phyloP scores from a whole-genome alignment of 2,329 filamentous ascomycete genomes.

The Triangularia verruculosa region DNA sequence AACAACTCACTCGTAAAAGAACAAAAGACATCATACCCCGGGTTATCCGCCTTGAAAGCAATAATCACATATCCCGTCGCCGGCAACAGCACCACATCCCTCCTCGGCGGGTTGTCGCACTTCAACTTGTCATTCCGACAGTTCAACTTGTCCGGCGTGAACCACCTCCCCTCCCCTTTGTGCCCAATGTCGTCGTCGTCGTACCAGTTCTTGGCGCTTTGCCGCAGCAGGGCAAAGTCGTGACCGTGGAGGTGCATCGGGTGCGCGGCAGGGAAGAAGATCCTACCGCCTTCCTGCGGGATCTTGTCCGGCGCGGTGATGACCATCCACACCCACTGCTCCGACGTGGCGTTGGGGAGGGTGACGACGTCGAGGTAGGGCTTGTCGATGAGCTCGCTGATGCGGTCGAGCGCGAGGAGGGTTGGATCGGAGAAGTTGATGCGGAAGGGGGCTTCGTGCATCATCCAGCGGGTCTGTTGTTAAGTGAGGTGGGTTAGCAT shows the following conservation, averaged over 20 bases:
- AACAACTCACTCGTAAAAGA: neutral
- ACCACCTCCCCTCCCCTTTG: neutral
- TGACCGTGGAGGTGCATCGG: slow-evolving; percentile 6
- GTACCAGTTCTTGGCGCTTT: slow-evolving; percentile 9
- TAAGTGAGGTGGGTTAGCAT: neutral
- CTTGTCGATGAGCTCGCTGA: neutral
- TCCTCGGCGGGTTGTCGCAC: slow-evolving; percentile 1
- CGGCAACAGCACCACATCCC: slow-evolving; percentile 10
- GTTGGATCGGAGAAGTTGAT: slow-evolving; percentile 18
- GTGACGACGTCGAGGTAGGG: slow-evolving; percentile 9
- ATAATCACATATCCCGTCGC: slow-evolving; percentile 4
- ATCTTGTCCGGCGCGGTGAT: slow-evolving; percentile 4
- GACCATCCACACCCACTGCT: neutral
- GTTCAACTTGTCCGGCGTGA: neutral
- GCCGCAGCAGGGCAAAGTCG: slow-evolving; percentile 9
- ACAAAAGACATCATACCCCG: neutral
- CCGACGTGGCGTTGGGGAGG: neutral
- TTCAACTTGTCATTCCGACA: neutral
- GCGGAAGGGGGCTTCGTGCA: slow-evolving; percentile 14
- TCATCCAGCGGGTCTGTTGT: slow-evolving; percentile 13
- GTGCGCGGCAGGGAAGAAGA: slow-evolving; percentile 1
- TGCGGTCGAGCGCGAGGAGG: slow-evolving; percentile 3
- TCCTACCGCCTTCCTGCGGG: neutral
- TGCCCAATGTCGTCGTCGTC: neutral
- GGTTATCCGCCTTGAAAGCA: slow-evolving; percentile 13